phyloP scores from a whole-genome alignment of 2,329 filamentous ascomycete species.

The Calonectria multiphialidica region DNA sequence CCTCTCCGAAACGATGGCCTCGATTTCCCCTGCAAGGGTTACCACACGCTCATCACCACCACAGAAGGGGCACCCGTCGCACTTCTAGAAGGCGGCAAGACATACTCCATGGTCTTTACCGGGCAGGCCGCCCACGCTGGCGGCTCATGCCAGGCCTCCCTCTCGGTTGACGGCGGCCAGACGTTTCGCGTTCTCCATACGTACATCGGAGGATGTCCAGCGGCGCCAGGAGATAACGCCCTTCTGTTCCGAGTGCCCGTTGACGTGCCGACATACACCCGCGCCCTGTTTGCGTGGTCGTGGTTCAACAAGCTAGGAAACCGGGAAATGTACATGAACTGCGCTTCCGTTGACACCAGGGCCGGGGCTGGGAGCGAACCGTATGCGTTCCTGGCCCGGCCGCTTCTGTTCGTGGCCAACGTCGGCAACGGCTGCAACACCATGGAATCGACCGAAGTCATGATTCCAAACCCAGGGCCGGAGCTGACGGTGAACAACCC shows the following conservation, averaged over 20 bases:
- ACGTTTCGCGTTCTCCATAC: slow-evolving; percentile 66
- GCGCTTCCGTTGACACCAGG: slow-evolving; percentile 68
- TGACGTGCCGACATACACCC: slow-evolving; percentile 59
- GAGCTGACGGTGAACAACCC: slow-evolving; percentile 51
- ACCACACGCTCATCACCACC: slow-evolving; percentile 49
- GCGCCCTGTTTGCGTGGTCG: slow-evolving; percentile 70
- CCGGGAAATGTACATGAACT: slow-evolving; percentile 80
- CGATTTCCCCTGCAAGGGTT: slow-evolving; percentile 81
- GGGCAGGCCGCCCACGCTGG: slow-evolving; percentile 67
- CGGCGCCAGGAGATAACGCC: slow-evolving; percentile 12
- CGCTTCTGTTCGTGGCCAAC: slow-evolving; percentile 77
- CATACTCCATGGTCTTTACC: slow-evolving; percentile 65
- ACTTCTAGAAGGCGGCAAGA: slow-evolving; percentile 64
- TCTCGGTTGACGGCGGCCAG: slow-evolving; percentile 71
- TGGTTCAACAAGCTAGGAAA: slow-evolving; percentile 75
- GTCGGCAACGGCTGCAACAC: slow-evolving; percentile 68
- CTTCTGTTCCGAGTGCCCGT: slow-evolving; percentile 65
- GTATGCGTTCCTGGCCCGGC: slow-evolving; percentile 55
- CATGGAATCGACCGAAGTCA: slow-evolving; percentile 65
- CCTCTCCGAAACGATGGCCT: slow-evolving; percentile 71
- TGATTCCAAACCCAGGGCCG: slow-evolving; percentile 73
- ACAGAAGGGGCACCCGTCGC: slow-evolving; percentile 56
- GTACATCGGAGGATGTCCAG: slow-evolving; percentile 52
- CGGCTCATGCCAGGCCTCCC: slow-evolving; percentile 72
- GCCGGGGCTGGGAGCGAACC: slow-evolving; percentile 16